Percentiles rank a stretch among this genome's conserved stretches.
These are phyloP conservation scores for Tulasnella sp. DNA, from an alignment of 768 basidiomycete species.

Conservation along the genomic window DNA sequence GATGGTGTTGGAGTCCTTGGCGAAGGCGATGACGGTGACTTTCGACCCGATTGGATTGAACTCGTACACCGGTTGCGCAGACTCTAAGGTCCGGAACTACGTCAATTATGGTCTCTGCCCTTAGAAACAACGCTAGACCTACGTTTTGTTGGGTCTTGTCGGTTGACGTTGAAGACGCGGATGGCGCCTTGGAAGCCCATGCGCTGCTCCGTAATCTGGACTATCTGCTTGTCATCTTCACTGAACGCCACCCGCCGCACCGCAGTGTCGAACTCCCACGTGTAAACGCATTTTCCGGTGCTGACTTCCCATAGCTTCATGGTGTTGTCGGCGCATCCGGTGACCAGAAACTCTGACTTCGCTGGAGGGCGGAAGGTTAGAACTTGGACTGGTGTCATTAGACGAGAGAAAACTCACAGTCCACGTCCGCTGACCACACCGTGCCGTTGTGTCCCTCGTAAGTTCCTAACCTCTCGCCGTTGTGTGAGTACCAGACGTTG, in stretches of 20 bases:
- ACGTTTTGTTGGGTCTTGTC: constrained; percentile 77
- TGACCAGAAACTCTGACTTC: constrained; percentile 73
- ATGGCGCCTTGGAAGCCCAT: constrained; percentile 90
- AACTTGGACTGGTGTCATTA: neutral
- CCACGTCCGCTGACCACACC: constrained; percentile 94
- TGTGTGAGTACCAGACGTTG: constrained; percentile 96
- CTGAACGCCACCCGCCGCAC: constrained; percentile 93
- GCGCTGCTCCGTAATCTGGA: constrained; percentile 94
- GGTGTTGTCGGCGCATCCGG: constrained; percentile 90
- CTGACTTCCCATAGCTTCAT: constrained; percentile 83
- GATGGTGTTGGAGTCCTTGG: constrained; percentile 61
- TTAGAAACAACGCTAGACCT: no score
- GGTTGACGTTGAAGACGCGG: constrained; percentile 78
- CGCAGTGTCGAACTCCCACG: constrained; percentile 97
- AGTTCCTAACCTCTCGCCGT: constrained; percentile 93
- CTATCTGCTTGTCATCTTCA: constrained; percentile 68
- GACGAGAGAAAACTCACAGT: constrained; percentile 48
- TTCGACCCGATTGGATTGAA: constrained; percentile 90
- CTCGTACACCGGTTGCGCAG: constrained; percentile 57
- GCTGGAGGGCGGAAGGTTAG: constrained; percentile 35
- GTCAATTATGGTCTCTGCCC: neutral
- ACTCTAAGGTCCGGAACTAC: constrained; percentile 38
- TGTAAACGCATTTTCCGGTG: constrained; percentile 84
- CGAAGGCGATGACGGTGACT: constrained; percentile 93
- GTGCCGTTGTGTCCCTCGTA: constrained; percentile 94